Conservation (phyloP, 2,329 filamentous ascomycete species). For the Metarhizium rileyi region DNA sequence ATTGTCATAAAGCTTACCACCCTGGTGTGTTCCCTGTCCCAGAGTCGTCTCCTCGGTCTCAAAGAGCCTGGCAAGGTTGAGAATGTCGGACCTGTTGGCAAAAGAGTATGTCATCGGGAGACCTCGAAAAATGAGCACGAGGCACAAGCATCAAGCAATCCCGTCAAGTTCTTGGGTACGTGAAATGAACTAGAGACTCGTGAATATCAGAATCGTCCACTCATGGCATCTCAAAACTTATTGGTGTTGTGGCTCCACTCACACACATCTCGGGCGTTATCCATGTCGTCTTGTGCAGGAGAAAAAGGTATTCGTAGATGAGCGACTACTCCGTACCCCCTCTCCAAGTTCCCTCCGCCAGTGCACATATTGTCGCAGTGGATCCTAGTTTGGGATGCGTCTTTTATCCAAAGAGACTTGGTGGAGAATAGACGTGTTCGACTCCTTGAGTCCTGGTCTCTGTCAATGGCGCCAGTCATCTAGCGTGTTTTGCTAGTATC, state of each 20-base stretch:
- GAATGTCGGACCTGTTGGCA: no score
- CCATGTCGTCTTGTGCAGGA: conserved; percentile 1
- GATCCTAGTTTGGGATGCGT: neutral
- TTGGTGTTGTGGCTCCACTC: conserved; percentile 2
- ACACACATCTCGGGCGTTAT: neutral
- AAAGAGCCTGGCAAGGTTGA: no score
- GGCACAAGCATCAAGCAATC: neutral
- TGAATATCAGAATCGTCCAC: neutral
- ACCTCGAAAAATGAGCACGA: no score
- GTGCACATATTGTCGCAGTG: neutral
- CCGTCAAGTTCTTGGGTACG: neutral
- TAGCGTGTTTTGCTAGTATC: conserved; percentile 3
- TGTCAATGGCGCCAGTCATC: neutral
- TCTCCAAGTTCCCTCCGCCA: neutral
- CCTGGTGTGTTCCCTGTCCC: no score
- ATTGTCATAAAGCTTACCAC: no score
- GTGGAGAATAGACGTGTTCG: neutral
- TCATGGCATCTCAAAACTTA: neutral
- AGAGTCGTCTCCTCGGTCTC: no score
- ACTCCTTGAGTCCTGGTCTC: neutral
- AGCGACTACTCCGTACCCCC: neutral
- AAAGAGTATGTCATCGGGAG: no score
- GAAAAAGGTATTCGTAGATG: conserved; percentile 1
- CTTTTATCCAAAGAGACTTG: neutral
- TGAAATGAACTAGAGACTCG: neutral